Evolutionary conservation across 768 basidiomycete species (phyloP).

Genomic region (Trametes punicea): DNA sequence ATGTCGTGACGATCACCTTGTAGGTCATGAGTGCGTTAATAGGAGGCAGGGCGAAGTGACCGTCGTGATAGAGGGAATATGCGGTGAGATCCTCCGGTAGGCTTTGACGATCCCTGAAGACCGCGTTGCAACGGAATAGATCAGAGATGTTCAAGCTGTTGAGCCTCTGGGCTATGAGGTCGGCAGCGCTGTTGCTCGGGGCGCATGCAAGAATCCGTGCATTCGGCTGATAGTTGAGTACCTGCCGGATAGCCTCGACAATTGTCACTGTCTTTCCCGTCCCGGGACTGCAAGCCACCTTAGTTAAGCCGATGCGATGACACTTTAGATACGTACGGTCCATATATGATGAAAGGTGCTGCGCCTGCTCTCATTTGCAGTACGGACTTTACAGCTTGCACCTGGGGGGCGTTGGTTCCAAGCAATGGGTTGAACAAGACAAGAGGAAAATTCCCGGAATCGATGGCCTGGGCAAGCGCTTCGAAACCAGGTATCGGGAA

Average conservation of each 20-base stretch:
- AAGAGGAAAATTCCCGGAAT: constrained; percentile 24
- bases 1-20: constrained; percentile 61
- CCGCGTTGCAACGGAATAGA: constrained; percentile 58
- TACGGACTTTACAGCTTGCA: constrained; percentile 50
- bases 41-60: constrained; percentile 39
- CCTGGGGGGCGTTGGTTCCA: constrained; percentile 43
- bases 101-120: constrained; percentile 40
- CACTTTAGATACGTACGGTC: constrained; percentile 46
- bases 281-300: constrained; percentile 33
- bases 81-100: constrained; percentile 37
- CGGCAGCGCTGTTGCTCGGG: constrained; percentile 66
- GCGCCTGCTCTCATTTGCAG: constrained; percentile 42
- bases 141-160: constrained; percentile 31
- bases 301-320: neutral
- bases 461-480: neutral
- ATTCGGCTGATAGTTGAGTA: constrained; percentile 40
- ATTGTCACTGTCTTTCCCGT: constrained; percentile 69
- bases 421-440: constrained; percentile 30
- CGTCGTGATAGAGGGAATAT: constrained; percentile 40
- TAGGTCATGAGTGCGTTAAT: constrained; percentile 40
- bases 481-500: constrained; percentile 38
- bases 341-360: constrained; percentile 57
- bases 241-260: constrained; percentile 59
- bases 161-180: constrained; percentile 50
- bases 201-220: constrained; percentile 59